Evolutionary conservation across 2,329 filamentous ascomycete species (phyloP), one percentile per base, ranked within the genome.

Genomic region (Colletotrichum liriopes): DNA sequence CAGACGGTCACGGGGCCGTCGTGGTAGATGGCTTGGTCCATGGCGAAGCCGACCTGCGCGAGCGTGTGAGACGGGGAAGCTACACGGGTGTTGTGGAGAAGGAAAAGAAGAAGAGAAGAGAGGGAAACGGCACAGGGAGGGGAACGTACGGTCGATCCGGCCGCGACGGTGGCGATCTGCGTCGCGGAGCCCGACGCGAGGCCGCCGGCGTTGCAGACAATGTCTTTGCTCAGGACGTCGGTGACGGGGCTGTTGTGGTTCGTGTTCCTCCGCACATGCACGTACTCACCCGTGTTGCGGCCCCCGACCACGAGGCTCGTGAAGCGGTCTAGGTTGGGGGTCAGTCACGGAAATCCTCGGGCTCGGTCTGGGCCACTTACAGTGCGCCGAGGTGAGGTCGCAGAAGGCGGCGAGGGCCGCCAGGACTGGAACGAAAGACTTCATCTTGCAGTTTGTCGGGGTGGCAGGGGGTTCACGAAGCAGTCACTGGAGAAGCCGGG

Each of bases 191-290:
- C 71, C 7, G 70, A 70, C 16, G 71, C 61, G 11, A 73, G 67
- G 12, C 83, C 79, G 45, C 82, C 82, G 32, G 79, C 81, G 73
- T 88, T 88, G 77, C 86, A 88, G 55, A 84, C 81, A 20, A 88
- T 80, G 73, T 83, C 83, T 47, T 77, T 81, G 20, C 82, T 80
- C 18, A 77, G 76, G 23, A 87, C 84, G 73, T 84, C 81, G 18
- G 82, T 84, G 14, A 90, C 82, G 5, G 88, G 88, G 26, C 78
- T 86, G 81, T 90, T 91, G 77, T 71, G 47, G 56, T 73, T 73
- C 20, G 62, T 65, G 62, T 73, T 73, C 18, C 35, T 37, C 23
- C 71, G 56, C 23, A 73, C 71, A 16, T 64, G n/a, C 12, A 67
- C 62, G 45, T 73, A 73, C 29, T 73, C 71, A 14, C 71, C 71